Conservation (phyloP, 805 yeast genomes). For the Ogataea paraovalis region DNA sequence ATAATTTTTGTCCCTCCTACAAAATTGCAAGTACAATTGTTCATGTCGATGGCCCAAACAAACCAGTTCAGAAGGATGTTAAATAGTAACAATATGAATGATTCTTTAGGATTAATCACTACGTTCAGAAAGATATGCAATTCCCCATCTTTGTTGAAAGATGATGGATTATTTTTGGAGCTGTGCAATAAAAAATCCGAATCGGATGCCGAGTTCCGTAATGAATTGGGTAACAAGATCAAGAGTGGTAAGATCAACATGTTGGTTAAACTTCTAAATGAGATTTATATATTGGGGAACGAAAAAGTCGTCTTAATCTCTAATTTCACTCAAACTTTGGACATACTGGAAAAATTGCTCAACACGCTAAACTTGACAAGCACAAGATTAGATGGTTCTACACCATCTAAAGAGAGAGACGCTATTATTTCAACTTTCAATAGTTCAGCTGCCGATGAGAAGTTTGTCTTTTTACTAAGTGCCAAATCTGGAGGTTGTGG, state of each 20-base stretch:
- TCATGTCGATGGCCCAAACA: constrained; percentile 44
- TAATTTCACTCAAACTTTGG: constrained; percentile 83
- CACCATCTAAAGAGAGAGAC: constrained; percentile 64
- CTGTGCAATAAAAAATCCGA: constrained; percentile 17
- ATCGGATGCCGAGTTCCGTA: constrained; percentile 22
- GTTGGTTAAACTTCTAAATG: constrained; percentile 51
- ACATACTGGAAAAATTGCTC: constrained; percentile 61
- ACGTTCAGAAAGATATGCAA: constrained; percentile 78
- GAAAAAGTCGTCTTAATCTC: constrained; percentile 87
- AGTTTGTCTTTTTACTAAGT: constrained; percentile 70
- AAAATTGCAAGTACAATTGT: constrained; percentile 49
- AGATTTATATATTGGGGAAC: constrained; percentile 36
- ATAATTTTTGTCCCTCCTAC: constrained; percentile 80
- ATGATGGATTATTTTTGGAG: constrained; percentile 44
- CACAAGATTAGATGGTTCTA: constrained; percentile 78
- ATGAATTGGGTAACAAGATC: constrained; percentile 29
- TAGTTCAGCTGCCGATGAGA: constrained; percentile 33
- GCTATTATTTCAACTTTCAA: constrained; percentile 68
- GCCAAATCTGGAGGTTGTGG: constrained; percentile 96
- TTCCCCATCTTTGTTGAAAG: constrained; percentile 60
- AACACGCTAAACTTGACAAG: constrained; percentile 45
- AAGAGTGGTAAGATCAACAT: constrained; percentile 64
- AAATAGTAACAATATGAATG: constrained; percentile 30
- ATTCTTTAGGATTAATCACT: constrained; percentile 65
- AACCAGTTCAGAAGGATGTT: constrained; percentile 32